Evolutionary conservation across 768 basidiomycete species (phyloP), one percentile per base, ranked within the genome.

Genomic region (Artomyces pyxidatus): DNA sequence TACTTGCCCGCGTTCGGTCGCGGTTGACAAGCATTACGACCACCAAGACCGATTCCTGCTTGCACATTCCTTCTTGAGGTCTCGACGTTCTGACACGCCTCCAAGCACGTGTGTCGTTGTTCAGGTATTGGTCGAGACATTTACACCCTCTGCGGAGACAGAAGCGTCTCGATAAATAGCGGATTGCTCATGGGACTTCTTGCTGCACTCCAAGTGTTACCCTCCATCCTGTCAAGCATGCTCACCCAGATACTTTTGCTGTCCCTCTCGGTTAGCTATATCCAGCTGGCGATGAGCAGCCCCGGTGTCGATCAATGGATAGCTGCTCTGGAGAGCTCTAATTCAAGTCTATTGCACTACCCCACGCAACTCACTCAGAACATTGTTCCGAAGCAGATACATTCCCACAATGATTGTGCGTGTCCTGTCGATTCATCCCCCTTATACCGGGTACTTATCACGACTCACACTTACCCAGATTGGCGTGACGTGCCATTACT

Each of bases 391-490:
- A 74, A 73, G 56, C 46, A 51, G 5, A 74, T 77, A n/a, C 75
- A 77, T 56, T 76, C 76, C 0, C 75, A 78, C 56, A 78, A 78
- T 53, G 75, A 77, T 49, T 77, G 76, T 77, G 17, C 26, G 29
- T 38, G 28, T 27, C 5, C 12, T 45, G 14, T 21, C n/a, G n/a
- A n/a, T n/a, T n/a, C n/a, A n/a, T n/a, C n/a, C n/a, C n/a, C n/a
- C n/a, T n/a, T n/a, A 6, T 14, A 6, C 4, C 14, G 9, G 12
- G 19, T 17, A 11, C 37, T 27, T n/a, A 21, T 16, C 14, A 37
- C 23, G 11, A 11, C 19, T 12, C 26, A 16, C 7, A 17, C 27
- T 11, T n/a, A 17, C 21, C 40, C 35, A 76, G 75, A 79, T 58
- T 76, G 75, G 74, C 66, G 75, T 17, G 71, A 77, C 52, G 74